Evolutionary conservation across 208 protist genomes (phyloP).

Genomic region (Wallacemonas sp.): DNA sequence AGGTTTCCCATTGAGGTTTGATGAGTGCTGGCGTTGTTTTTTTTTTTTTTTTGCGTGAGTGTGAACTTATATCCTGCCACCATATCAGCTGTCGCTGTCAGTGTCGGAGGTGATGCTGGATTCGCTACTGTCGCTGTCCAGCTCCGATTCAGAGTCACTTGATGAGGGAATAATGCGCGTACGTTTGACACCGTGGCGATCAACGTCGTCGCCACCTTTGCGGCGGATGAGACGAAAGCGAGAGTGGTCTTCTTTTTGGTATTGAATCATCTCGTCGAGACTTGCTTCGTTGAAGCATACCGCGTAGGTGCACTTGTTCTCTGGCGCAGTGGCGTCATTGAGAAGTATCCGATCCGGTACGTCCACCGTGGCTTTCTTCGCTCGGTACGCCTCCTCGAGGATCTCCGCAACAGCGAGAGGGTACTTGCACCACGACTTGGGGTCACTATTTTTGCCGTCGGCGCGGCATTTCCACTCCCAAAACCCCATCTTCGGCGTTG

Average conservation of each 20-base stretch:
- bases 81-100: too few relatives aligned
- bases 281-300: slow-evolving; percentile 57
- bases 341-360: slow-evolving; percentile 40
- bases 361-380: slow-evolving; percentile 18
- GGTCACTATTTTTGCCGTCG: slow-evolving; percentile 35
- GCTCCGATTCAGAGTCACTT: slow-evolving; percentile 8
- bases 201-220: slow-evolving; percentile 26
- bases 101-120: slow-evolving; percentile 12
- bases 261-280: slow-evolving; percentile 61
- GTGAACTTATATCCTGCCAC: too few relatives aligned
- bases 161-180: slow-evolving; percentile 33
- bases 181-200: slow-evolving; percentile 23
- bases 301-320: slow-evolving; percentile 36
- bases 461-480: slow-evolving; percentile 65
- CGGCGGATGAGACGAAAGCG: slow-evolving; percentile 44
- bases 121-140: slow-evolving; percentile 14
- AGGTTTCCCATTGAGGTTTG: too few relatives aligned
- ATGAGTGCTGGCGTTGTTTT: too few relatives aligned
- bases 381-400: slow-evolving; percentile 47
- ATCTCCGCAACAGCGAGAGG: slow-evolving; percentile 41
- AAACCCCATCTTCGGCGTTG: slow-evolving; percentile 14
- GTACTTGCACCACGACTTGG: slow-evolving; percentile 51
- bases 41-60: too few relatives aligned
- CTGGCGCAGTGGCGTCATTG: neutral
- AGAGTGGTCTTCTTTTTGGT: slow-evolving; percentile 30